Percentiles rank a stretch among this genome's conserved stretches.
These are phyloP conservation scores for Vaccinium corymbosum DNA, from an alignment of 148 eudicot genomes.

Conservation along the genomic window DNA sequence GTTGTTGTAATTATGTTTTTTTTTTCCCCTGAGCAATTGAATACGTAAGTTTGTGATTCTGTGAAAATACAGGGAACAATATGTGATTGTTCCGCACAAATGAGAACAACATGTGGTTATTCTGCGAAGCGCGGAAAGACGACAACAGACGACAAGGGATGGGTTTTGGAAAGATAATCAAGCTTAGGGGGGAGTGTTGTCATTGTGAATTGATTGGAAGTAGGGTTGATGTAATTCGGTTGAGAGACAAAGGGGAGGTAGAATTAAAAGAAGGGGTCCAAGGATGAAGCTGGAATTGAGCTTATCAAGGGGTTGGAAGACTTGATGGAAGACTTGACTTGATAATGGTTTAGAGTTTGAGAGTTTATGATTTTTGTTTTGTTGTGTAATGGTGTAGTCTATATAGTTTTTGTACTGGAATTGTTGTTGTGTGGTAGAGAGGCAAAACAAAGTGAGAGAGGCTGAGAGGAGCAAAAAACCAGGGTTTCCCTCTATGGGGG, in stretches of 20 bases:
- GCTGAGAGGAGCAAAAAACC: neutral
- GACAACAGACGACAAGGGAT: neutral
- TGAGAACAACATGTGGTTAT: neutral
- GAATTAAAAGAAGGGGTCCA: no score
- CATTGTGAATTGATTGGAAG: neutral
- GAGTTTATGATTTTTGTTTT: no score
- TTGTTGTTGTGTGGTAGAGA: neutral
- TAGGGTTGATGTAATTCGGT: neutral
- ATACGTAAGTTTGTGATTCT: neutral
- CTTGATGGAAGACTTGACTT: no score
- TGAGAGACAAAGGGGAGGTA: neutral
- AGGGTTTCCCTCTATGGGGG: neutral
- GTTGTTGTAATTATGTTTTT: neutral
- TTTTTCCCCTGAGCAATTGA: neutral
- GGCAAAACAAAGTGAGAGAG: neutral
- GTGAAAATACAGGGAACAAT: constrained; percentile 3
- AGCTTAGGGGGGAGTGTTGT: neutral
- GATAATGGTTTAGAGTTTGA: no score
- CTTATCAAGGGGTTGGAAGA: no score
- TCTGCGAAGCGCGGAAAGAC: neutral
- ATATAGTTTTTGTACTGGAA: no score
- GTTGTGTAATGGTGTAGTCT: no score
- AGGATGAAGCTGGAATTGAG: no score
- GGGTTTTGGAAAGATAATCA: constrained; percentile 3
- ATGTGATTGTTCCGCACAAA: neutral